Percentiles rank a stretch among this genome's conserved stretches.
Conservation (phyloP, 257 asterid species). For the Solanum rostratum region DNA sequence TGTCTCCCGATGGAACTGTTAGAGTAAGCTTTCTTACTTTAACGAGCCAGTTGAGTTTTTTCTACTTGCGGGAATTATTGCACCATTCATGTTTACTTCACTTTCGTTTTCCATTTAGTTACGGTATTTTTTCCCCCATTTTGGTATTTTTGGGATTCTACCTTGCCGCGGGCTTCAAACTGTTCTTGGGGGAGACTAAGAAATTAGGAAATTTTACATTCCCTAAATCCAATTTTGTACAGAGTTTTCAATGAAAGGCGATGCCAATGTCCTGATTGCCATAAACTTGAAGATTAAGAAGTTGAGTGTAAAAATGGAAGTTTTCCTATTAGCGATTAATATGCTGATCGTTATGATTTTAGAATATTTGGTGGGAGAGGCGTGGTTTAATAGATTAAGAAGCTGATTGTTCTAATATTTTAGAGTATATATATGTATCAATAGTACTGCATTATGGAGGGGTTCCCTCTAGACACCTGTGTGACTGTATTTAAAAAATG, state of each 20-base stretch:
- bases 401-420: not conserved
- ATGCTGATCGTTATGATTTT: not conserved
- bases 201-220: not conserved
- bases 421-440: not conserved
- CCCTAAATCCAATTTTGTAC: not conserved
- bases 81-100: not conserved
- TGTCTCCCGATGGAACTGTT: slow-evolving; percentile 10
- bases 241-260: not conserved
- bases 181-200: not conserved
- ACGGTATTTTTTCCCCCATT: not conserved
- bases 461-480: not conserved
- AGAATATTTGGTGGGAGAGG: not conserved
- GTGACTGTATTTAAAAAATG: not conserved
- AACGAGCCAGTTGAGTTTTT: not conserved
- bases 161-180: not conserved
- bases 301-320: not conserved
- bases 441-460: not conserved
- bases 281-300: not conserved
- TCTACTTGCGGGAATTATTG: not conserved
- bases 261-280: not conserved
- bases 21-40: slow-evolving; percentile 5
- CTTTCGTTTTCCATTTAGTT: not conserved
- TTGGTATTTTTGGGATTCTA: not conserved
- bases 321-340: not conserved
- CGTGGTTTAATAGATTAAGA: not conserved